These are phyloP conservation scores for Circinella minor DNA, from an alignment of 371 early-diverging fungal species.

Conservation along the genomic window DNA sequence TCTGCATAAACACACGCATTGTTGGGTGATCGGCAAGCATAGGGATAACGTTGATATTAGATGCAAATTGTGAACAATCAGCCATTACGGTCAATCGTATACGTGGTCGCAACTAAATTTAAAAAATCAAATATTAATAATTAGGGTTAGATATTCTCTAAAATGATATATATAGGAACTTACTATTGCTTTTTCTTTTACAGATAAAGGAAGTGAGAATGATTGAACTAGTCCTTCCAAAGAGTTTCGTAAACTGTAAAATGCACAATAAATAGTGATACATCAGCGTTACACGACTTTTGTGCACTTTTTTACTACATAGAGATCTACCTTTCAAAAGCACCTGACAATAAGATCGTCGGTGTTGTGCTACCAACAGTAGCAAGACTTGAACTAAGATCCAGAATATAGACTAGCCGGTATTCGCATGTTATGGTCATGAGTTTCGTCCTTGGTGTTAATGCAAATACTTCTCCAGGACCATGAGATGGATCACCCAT, in stretches of 20 bases:
- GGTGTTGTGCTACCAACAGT: conserved; percentile 66
- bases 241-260: conserved; percentile 38
- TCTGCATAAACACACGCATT: conserved; percentile 73
- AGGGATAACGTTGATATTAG: conserved; percentile 63
- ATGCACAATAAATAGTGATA: neutral
- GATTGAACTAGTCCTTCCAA: conserved; percentile 50
- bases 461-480: conserved; percentile 32
- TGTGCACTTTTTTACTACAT: no score
- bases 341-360: conserved; percentile 60
- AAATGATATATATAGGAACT: conserved; percentile 14
- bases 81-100: conserved; percentile 79
- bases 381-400: conserved; percentile 74
- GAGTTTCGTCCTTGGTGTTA: conserved; percentile 72
- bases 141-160: neutral
- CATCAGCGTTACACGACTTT: conserved; percentile 15
- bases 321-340: conserved; percentile 62
- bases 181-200: conserved; percentile 37
- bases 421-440: conserved; percentile 65
- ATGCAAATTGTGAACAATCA: conserved; percentile 73
- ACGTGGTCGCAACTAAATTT: conserved; percentile 38
- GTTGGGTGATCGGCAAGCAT: conserved; percentile 65
- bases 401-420: conserved; percentile 75
- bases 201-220: conserved; percentile 47
- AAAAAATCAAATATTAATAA: no score
- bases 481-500: neutral